Conservation (phyloP, 2,329 filamentous ascomycete genomes). For the Penicillium corylophilum region DNA sequence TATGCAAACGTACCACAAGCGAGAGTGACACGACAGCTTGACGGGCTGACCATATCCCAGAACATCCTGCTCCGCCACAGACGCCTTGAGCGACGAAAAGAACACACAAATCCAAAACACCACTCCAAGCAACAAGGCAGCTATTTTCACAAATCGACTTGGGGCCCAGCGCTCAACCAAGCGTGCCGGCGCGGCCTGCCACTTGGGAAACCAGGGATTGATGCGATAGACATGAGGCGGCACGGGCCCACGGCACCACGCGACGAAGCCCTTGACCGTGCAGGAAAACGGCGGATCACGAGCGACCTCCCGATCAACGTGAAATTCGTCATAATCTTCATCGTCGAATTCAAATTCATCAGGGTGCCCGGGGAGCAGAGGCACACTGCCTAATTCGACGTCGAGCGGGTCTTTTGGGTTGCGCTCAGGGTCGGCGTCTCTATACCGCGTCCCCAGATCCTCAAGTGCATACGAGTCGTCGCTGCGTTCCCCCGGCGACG, state of each 20-base stretch:
- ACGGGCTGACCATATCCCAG: conserved; percentile 36
- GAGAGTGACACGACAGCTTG: conserved; percentile 34
- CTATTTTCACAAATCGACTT: conserved; percentile 22
- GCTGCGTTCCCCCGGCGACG: not conserved
- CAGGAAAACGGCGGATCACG: conserved; percentile 24
- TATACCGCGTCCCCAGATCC: conserved; percentile 8
- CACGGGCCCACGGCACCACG: conserved; percentile 33
- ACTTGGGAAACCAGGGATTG: conserved; percentile 31
- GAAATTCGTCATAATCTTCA: conserved; percentile 7
- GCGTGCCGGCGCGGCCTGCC: conserved; percentile 35
- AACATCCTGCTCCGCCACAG: conserved; percentile 31
- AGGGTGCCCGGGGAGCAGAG: conserved; percentile 13
- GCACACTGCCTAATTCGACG: conserved; percentile 21
- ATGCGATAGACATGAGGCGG: conserved; percentile 36
- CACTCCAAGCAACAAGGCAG: conserved; percentile 27
- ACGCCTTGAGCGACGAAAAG: conserved; percentile 30
- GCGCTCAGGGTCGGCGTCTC: conserved; percentile 7
- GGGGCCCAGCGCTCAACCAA: conserved; percentile 33
- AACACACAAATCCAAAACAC: conserved; percentile 36
- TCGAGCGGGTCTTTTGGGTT: conserved; percentile 2
- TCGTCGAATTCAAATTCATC: conserved; percentile 1
- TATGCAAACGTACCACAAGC: conserved; percentile 44
- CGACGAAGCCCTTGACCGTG: conserved; percentile 20
- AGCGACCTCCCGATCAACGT: not conserved
- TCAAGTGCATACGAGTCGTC: not conserved